Base-by-base conservation (phyloP, 2,329 filamentous ascomycete genomes). In the Colletotrichum lindemuthianum region DNA sequence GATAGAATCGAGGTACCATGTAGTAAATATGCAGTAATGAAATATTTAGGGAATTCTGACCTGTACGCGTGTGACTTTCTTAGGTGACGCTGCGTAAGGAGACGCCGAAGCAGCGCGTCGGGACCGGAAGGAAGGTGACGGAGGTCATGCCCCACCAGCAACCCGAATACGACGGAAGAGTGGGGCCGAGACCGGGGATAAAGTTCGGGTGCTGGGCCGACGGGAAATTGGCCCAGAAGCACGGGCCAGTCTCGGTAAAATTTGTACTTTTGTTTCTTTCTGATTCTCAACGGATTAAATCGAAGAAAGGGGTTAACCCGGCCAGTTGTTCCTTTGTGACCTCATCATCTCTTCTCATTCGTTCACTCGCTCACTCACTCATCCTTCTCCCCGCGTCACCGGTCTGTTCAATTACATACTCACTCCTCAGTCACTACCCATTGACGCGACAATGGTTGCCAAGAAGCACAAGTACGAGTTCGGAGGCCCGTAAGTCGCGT, bases 401-500 rank as follows among this genome's bases (percentile, higher is more conserved):
- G 24, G 24, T 24, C 37, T 3, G 3, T 52, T 2, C 16, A 36
- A n/a, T 1, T 39, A 15, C 4, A 24, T 8, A 1, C 6, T 52
- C 7, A n/a, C 7, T 52, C 10, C 15, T 4, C 37, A 4, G 41
- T 37, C 6, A 11, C 15, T 2, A 37, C 12, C 13, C 15, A 2
- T 8, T 2, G 4, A 45, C 1, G 11, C 37, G 16, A 32, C 7
- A 9, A 65, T 65, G 61, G 57, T 51, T 32, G 41, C 9, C 6
- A 65, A 65, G 41, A 65, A 69, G 47, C 63, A 61, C 16, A 69
- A 59, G 0, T 76, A 76, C 44, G 74, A 76, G 50, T 76, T 76
- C 12, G 74, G 74, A 37, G 74, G 74, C 66, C 74, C 74, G 74
- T 76, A 59, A 71, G 74, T 73, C 37, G 10, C 57, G 8, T 33